Evolutionary conservation across 768 basidiomycete genomes (phyloP).

Genomic region (Daedaleopsis sinensis): DNA sequence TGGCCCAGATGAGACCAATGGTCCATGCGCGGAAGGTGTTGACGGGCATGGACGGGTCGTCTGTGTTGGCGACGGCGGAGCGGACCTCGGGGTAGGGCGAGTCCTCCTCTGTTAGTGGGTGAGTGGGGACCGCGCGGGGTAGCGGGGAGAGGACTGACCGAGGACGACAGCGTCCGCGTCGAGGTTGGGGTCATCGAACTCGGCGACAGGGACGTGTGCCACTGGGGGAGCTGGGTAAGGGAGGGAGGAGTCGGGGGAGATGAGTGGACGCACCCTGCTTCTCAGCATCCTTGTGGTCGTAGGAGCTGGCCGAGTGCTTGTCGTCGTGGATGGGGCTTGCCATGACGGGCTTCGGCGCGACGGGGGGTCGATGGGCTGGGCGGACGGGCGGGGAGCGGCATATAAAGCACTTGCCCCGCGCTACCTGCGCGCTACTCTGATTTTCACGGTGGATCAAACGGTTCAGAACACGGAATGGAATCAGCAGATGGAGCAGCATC

Average conservation of each 20-base stretch:
- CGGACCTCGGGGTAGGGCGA: no score
- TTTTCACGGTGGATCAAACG: no score
- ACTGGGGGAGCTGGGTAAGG: not conserved
- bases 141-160: slow-evolving; percentile 15
- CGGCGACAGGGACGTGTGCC: slow-evolving; percentile 21
- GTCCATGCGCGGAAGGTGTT: no score
- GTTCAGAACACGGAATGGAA: no score
- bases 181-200: slow-evolving; percentile 39
- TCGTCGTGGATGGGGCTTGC: slow-evolving; percentile 11
- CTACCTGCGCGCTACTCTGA: no score
- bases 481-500: no score
- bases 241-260: not conserved
- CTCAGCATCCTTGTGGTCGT: slow-evolving; percentile 29
- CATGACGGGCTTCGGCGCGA: slow-evolving; percentile 10
- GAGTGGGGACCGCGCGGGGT: no score
- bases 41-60: no score
- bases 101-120: slow-evolving; percentile 40
- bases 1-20: no score
- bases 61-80: no score
- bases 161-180: slow-evolving; percentile 32
- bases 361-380: not conserved
- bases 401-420: not conserved
- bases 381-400: not conserved
- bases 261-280: slow-evolving; percentile 18
- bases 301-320: slow-evolving; percentile 19